Percentiles rank a stretch among this genome's conserved stretches.
Evolutionary conservation across 257 asterid species (phyloP).

Genomic region (Jaltomata sinuosa): DNA sequence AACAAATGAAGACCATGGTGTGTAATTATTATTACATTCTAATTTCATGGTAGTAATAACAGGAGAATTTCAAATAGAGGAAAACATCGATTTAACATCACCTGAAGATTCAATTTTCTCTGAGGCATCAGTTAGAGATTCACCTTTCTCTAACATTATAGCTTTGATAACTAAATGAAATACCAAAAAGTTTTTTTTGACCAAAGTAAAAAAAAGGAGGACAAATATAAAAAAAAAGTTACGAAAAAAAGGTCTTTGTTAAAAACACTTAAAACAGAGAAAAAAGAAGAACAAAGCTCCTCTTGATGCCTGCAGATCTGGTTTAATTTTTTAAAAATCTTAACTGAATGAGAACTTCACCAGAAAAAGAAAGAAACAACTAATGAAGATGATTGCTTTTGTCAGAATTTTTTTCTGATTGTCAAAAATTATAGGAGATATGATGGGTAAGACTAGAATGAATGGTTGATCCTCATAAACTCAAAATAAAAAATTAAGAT

Average conservation of each 20-base stretch:
- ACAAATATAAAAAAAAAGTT: not conserved
- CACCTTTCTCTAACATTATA: not conserved
- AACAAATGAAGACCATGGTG: not conserved
- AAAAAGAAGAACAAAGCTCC: too few species aligned
- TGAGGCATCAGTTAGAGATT: not conserved
- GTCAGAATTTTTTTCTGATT: not conserved
- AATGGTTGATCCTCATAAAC: not conserved
- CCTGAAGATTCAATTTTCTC: not conserved
- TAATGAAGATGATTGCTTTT: not conserved
- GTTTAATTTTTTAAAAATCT: not conserved
- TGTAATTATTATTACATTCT: not conserved
- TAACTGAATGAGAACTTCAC: not conserved
- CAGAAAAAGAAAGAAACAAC: not conserved
- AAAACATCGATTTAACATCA: not conserved
- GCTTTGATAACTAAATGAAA: too few species aligned
- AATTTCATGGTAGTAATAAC: not conserved
- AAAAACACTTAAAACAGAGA: too few species aligned
- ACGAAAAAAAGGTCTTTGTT: too few species aligned
- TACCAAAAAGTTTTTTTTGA: not conserved
- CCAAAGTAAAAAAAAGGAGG: too few species aligned
- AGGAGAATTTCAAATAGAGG: not conserved
- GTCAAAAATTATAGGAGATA: too few species aligned
- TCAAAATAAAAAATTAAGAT: not conserved
- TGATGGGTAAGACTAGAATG: not conserved
- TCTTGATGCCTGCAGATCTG: too few species aligned